Base-by-base conservation (phyloP, 768 basidiomycete species). In the Mycena amicta region DNA sequence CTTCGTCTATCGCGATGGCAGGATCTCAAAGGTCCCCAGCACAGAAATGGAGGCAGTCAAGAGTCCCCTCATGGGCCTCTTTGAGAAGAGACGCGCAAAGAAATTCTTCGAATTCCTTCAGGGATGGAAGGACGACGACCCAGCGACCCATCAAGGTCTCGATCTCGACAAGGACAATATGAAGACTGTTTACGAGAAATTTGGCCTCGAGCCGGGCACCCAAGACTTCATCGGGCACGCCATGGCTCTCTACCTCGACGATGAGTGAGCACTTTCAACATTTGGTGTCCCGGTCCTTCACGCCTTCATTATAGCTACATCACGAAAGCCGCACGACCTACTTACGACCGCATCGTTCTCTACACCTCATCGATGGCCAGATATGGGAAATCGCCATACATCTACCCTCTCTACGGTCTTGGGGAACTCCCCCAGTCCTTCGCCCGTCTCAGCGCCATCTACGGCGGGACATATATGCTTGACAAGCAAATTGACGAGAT, bases 381-480 rank as follows among this genome's bases (percentile, higher is more conserved):
- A 51, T 99, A 96, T 75, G 97, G 96, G 67, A 98, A 99, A 76
- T 98, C 97, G 13, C 97, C 97, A 1, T 99, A 99, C 81, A 97
- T 99, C 70, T 99, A 99, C 79, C 97, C 97, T 16, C 83, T 98
- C 37, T 99, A 98, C 74, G 97, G 97, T 62, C 91, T 99, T 58
- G 97, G 97, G 65, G 97, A 99, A 72, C 91, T 99, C 50, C 97
- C 97, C 11, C 97, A 99, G 71, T 93, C 97, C 2, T 99, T 99
- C 70, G 97, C 97, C 6, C 93, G 97, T 67, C 86, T 99, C 54
- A 94, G 92, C 61, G 97, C 97, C 64, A 98, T 99, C 72, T 98
- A 99, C 70, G 97, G 97, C 39, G 97, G 97, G 40, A 99, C 97
- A 13, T 99, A 99, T 80, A 99, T 99, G 97, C 89, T 99, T 56